Evolutionary conservation across 2,329 filamentous ascomycete species (phyloP).

Genomic region (Stemphylium lycopersici): DNA sequence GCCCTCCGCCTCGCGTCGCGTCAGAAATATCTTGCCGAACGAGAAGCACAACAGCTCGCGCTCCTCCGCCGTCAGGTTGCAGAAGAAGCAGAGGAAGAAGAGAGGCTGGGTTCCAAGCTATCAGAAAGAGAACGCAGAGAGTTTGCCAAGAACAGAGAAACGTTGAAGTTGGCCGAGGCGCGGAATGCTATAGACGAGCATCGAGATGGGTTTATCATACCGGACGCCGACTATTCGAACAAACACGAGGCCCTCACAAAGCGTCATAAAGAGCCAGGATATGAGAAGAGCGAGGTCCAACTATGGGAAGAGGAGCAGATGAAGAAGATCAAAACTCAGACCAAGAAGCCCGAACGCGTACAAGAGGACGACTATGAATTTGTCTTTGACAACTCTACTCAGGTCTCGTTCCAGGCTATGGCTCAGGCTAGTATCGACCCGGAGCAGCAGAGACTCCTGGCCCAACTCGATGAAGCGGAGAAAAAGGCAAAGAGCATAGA

Average conservation of each 20-base stretch:
- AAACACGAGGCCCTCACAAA: constrained; percentile 92
- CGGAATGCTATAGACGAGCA: constrained; percentile 88
- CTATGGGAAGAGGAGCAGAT: constrained; percentile 95
- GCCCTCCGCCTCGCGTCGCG: constrained; percentile 83
- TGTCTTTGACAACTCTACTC: constrained; percentile 87
- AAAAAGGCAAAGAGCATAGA: constrained; percentile 87
- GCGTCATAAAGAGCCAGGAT: constrained; percentile 83
- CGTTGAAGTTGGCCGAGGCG: constrained; percentile 79
- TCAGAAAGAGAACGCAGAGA: constrained; percentile 80
- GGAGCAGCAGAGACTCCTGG: constrained; percentile 78
- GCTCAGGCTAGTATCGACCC: constrained; percentile 70
- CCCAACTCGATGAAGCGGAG: constrained; percentile 86
- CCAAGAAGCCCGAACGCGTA: constrained; percentile 70
- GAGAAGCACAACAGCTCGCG: constrained; percentile 83
- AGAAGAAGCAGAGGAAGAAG: constrained; percentile 79
- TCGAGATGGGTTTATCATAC: constrained; percentile 88
- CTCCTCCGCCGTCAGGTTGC: constrained; percentile 88
- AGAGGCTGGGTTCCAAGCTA: constrained; percentile 72
- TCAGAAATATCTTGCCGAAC: constrained; percentile 92
- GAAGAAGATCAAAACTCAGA: constrained; percentile 71
- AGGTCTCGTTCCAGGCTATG: constrained; percentile 75
- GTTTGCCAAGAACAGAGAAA: constrained; percentile 85
- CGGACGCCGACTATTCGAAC: constrained; percentile 86
- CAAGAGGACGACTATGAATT: constrained; percentile 88
- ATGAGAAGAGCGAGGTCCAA: constrained; percentile 90